Percentiles rank a stretch among this genome's conserved stretches.
phyloP scores from a whole-genome alignment of 257 asterid species.

The Primulina huaijiensis region DNA sequence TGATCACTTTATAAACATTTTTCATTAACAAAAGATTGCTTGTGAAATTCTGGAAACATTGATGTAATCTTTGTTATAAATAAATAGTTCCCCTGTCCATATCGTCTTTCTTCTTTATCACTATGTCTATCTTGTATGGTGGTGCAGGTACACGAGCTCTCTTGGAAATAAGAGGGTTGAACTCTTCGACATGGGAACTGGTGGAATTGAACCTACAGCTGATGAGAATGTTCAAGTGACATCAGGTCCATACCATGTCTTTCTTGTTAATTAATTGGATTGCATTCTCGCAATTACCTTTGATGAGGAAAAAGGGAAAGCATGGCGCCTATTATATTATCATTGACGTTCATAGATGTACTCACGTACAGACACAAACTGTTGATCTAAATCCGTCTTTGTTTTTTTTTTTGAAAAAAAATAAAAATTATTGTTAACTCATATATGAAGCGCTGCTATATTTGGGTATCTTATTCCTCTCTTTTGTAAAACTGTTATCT shows the following conservation, averaged over 20 bases:
- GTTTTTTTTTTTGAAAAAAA: background rate
- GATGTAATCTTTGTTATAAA: background rate
- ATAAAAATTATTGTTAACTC: background rate
- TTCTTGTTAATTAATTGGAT: constrained; percentile 13
- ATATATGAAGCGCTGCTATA: background rate
- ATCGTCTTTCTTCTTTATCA: background rate
- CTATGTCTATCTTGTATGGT: constrained; percentile 14
- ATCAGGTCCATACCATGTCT: constrained; percentile 54
- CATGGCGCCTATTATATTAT: constrained; percentile 5
- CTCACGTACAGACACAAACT: background rate
- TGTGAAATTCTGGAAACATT: background rate
- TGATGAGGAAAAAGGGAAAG: constrained; percentile 17
- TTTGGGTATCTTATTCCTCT: background rate
- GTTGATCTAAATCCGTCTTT: background rate
- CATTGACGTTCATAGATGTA: background rate
- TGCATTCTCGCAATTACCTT: background rate
- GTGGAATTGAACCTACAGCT: constrained; percentile 74
- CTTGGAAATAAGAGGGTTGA: constrained; percentile 95
- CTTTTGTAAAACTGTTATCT: background rate
- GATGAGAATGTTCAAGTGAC: constrained; percentile 89
- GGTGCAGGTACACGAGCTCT: constrained; percentile 82
- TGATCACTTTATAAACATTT: background rate
- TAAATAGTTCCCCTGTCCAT: constrained; percentile 10
- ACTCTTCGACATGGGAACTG: constrained; percentile 87
- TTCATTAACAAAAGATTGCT: background rate